Conservation (phyloP, 1,284 basidiomycete species). For the Schizopora paradoxa region DNA sequence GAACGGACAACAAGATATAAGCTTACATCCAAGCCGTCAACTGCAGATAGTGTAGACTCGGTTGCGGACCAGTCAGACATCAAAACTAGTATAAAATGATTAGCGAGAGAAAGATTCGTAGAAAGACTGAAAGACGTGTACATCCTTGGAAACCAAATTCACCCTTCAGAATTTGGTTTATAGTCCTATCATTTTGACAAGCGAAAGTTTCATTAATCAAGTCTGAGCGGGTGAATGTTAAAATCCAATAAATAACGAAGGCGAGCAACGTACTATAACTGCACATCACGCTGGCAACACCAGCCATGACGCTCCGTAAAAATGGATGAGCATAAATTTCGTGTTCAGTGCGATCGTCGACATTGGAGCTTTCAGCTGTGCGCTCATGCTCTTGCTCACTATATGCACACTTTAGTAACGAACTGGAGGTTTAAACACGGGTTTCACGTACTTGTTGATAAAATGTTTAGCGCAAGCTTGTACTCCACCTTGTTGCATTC, state of each 20-base stretch:
- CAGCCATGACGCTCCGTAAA: slow-evolving; percentile 69
- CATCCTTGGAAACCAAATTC: slow-evolving; percentile 80
- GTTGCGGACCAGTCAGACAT: slow-evolving; percentile 68
- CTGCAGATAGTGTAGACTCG: slow-evolving; percentile 50
- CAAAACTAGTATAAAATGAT: slow-evolving; percentile 22
- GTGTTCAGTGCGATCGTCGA: slow-evolving; percentile 75
- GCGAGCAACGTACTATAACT: slow-evolving; percentile 43
- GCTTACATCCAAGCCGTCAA: slow-evolving; percentile 64
- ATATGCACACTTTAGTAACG: slow-evolving; percentile 1
- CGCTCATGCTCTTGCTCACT: slow-evolving; percentile 68
- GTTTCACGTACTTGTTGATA: slow-evolving; percentile 55
- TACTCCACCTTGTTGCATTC: slow-evolving; percentile 69
- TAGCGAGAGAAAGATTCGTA: not conserved
- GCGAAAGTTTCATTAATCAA: slow-evolving; percentile 73
- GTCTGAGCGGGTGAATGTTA: slow-evolving; percentile 32
- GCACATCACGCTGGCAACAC: slow-evolving; percentile 76
- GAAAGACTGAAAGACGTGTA: slow-evolving; percentile 27
- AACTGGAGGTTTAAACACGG: not conserved
- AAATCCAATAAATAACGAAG: too few relatives aligned
- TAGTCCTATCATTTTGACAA: slow-evolving; percentile 69
- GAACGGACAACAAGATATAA: not conserved
- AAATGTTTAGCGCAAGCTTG: slow-evolving; percentile 78
- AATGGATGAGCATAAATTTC: slow-evolving; percentile 73
- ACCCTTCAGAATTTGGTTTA: slow-evolving; percentile 76
- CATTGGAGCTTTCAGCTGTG: slow-evolving; percentile 50